These are phyloP conservation scores for Babesia bovis DNA, from an alignment of 169 alveolate genomes.

Conservation along the genomic window DNA sequence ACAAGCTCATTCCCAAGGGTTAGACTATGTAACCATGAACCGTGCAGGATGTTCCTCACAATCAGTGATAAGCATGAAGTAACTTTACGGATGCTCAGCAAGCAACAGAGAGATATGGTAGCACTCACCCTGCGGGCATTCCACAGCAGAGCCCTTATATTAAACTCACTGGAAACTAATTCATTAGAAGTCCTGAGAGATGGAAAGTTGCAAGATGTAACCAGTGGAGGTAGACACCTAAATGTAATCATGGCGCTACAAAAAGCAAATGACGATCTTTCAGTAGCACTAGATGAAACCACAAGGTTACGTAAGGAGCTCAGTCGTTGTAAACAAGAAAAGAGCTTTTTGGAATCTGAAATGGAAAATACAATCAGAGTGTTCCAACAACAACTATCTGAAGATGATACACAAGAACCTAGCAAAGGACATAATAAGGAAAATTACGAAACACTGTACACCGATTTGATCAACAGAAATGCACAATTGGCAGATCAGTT, in stretches of 20 bases:
- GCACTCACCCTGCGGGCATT: constrained; percentile 63
- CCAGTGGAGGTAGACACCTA: constrained; percentile 39
- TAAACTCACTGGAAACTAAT: constrained; percentile 54
- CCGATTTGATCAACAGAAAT: constrained; percentile 59
- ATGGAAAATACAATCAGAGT: constrained; percentile 63
- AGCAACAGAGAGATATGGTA: constrained; percentile 57
- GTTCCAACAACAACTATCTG: constrained; percentile 59
- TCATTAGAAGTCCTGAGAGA: constrained; percentile 52
- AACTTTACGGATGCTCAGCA: constrained; percentile 52
- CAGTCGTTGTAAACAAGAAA: constrained; percentile 52
- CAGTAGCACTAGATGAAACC: constrained; percentile 44
- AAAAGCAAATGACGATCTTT: constrained; percentile 49
- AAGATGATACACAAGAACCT: constrained; percentile 4
- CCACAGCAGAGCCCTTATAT: constrained; percentile 54
- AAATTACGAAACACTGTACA: constrained; percentile 33
- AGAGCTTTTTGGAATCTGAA: constrained; percentile 62
- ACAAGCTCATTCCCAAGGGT: constrained; percentile 52
- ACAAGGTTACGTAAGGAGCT: constrained; percentile 42
- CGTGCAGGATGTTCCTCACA: constrained; percentile 25
- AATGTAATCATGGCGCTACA: constrained; percentile 45
- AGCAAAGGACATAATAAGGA: constrained; percentile 18
- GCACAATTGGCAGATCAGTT: constrained; percentile 58
- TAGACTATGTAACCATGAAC: constrained; percentile 41
- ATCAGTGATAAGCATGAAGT: constrained; percentile 37
- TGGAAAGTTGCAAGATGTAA: constrained; percentile 54